Base-by-base conservation (phyloP, 768 basidiomycete genomes). In the Floccularia luteovirens region DNA sequence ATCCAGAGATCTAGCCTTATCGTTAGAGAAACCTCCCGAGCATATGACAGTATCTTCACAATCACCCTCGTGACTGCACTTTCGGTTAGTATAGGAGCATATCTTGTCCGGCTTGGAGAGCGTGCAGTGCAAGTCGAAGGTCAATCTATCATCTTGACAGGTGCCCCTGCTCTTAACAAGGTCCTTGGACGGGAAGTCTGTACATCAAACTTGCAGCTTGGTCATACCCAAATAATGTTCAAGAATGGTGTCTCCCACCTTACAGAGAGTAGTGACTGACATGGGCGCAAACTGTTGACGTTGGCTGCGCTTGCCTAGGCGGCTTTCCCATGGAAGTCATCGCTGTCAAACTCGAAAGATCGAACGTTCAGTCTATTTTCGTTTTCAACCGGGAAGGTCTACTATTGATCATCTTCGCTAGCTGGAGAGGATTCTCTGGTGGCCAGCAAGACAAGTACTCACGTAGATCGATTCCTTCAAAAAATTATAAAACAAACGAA, bases 211-310 rank as follows among this genome's bases (percentile, higher is more conserved):
- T 63, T 99, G 50, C 96, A 98, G 61, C 87, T 99, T 44, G 96
- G 96, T 48, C 96, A 96, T 40, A 98, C 96, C n/a, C 96, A 99
- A 56, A 98, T 99, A 70, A 98, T 99, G 96, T 88, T 91, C 79
- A 97, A 97, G 79, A 99, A 99, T 56, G 96, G 96, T 63, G 89
- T 98, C 41, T 96, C 94, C 3, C 96, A 99, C 59, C 68, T 98
- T 43, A 93, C 90, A 3, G 93, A 96, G 24, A 78, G 78, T 52
- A 97, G 91, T 57, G 96, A 99, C 58, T 68, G 98, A 24, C 90
- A 98, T 99, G 96, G 96, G 96, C 96, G 8, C 94, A 98, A 67
- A 98, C 96, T 4, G 96, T 99, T 35, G 90, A 98, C 38, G 83
- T 93, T 43, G 96, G 96, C 39, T 88, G 96, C 46, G 96, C 92